Evolutionary conservation across 73 alveolate genomes (phyloP), one percentile per base, ranked within the genome.

Genomic region (Paramecium tetraurelia): DNA sequence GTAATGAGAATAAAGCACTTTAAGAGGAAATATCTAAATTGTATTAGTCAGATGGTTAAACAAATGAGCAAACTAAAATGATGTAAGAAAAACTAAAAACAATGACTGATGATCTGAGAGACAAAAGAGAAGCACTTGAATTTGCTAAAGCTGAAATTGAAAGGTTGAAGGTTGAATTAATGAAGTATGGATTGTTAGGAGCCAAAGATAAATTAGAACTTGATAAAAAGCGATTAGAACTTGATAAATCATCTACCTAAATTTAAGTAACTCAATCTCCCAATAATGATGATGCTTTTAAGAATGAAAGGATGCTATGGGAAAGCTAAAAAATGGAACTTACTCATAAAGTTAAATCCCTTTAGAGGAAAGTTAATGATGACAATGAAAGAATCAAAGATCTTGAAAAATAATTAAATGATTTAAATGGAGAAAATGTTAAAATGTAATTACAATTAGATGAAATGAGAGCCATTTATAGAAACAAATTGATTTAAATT

Each of bases 351-450:
- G 95, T 97, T 85, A 98, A 98, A 92, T 96, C 96, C 46, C 95
- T 97, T 7, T 96, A 98, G 12, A 93, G 99, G 88, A 97, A 96
- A 90, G 94, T 98, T 14, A 98, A 95, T 80, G 99, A 98, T 92
- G 96, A 96, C 31, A 98, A 97, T 21, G 99, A 97, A 85, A 99
- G 98, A 86, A 76, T 96, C 59, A 97, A 96, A 48, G 99, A 96
- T 38, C 86, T 96, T 18, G 97, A 96, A 92, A 97, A 96, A 88
- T 94, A 95, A 24, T 92, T 95, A 85, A 92, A 93, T 46, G 99
- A 97, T 86, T 75, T 98, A 83, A 97, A 95, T 93, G 96, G 96
- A 70, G 99, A 98, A 57, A 97, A 96, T 85, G 93, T 92, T 87
- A 94, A 96, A 86, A 92, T 98, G 85, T 92, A 96, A 20, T 93